A percentile compares a stretch with the other conserved stretches of the same genome.
Conservation (phyloP, 371 early-diverging fungal species). For the Mortierella sp. region DNA sequence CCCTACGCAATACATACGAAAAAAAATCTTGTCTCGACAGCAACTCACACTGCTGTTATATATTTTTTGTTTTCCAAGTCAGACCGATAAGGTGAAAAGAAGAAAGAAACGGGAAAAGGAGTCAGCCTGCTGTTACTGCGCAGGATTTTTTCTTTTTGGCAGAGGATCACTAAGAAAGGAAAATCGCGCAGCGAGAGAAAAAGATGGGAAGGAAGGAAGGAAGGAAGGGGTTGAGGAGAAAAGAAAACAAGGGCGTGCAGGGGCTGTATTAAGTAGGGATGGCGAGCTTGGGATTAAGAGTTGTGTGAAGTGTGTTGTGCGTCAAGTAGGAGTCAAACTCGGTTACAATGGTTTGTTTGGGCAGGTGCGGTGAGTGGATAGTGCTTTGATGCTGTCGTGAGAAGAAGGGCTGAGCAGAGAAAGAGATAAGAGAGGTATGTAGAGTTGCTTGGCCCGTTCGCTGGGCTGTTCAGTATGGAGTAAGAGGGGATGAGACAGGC, state of each 20-base stretch:
- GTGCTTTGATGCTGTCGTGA: background rate
- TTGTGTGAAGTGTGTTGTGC: too few relatives aligned
- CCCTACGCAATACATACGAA: background rate
- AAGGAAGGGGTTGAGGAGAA: background rate
- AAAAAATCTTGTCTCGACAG: background rate
- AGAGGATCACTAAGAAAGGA: background rate
- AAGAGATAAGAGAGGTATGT: background rate
- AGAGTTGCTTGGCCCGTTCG: constrained; percentile 2
- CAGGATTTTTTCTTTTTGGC: background rate
- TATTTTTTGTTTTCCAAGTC: background rate
- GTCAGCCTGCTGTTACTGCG: background rate
- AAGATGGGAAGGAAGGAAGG: background rate
- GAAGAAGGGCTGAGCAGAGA: background rate
- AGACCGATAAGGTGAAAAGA: background rate
- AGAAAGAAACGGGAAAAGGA: background rate
- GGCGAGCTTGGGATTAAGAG: background rate
- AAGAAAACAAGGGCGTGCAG: background rate
- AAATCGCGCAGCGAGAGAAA: constrained; percentile 10
- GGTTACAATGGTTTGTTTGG: background rate
- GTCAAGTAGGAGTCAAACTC: too few relatives aligned
- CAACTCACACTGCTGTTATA: background rate
- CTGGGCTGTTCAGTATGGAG: background rate
- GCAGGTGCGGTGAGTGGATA: background rate
- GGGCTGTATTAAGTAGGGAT: background rate
- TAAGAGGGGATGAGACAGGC: background rate